Evolutionary conservation across 2,329 filamentous ascomycete species (phyloP).

Genomic region (Fusarium sp.): DNA sequence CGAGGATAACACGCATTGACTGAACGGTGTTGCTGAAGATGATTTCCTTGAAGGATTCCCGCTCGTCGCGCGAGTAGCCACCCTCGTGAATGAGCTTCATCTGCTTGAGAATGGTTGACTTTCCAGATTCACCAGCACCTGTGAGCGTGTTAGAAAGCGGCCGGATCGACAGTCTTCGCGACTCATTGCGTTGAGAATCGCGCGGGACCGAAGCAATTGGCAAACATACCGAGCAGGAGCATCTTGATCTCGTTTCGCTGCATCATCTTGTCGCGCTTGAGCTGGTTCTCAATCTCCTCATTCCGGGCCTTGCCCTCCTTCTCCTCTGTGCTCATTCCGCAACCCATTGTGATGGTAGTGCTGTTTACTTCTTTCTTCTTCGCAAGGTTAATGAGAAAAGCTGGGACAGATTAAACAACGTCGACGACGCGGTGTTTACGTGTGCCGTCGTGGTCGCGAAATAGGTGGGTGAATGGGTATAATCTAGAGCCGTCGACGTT

Average conservation of each 20-base stretch:
- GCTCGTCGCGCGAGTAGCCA: slow-evolving; percentile 92
- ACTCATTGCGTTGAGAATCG: neutral
- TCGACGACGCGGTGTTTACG: slow-evolving; percentile 34
- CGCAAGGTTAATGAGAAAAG: slow-evolving; percentile 18
- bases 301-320: slow-evolving; percentile 99
- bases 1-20: slow-evolving; percentile 75
- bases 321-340: slow-evolving; percentile 99
- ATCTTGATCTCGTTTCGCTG: slow-evolving; percentile 99
- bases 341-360: slow-evolving; percentile 84
- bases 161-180: neutral
- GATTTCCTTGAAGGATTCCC: slow-evolving; percentile 76
- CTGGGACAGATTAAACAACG: slow-evolving; percentile 18
- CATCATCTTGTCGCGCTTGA: slow-evolving; percentile 98
- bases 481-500: slow-evolving; percentile 30
- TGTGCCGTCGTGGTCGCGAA: slow-evolving; percentile 31
- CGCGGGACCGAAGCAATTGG: neutral
- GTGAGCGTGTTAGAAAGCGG: slow-evolving; percentile 43
- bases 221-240: slow-evolving; percentile 85
- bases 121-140: slow-evolving; percentile 95
- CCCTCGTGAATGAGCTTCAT: slow-evolving; percentile 99
- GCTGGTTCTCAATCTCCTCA: slow-evolving; percentile 99
- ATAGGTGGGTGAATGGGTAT: neutral
- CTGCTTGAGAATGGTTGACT: slow-evolving; percentile 97
- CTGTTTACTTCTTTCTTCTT: slow-evolving; percentile 37
- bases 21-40: slow-evolving; percentile 78